Evolutionary conservation across 176 grass and related monocot species (phyloP), one percentile per base, ranked within the genome.

Genomic region (Microstegium vimineum): DNA sequence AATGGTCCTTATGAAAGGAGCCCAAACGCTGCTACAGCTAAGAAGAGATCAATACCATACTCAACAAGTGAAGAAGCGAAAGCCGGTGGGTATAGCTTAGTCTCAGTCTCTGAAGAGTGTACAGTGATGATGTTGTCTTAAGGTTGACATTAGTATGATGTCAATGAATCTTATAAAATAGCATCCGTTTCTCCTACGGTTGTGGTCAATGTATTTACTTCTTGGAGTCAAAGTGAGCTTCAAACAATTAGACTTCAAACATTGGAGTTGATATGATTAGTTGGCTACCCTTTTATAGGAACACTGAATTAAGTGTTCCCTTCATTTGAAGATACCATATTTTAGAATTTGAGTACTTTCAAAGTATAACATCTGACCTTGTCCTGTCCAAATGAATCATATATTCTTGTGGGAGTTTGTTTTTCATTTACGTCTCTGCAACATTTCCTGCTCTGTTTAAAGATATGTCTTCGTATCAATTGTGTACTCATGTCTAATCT

Each of bases 51-150:
- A 31, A 77, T 89, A 77, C 52, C 25, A 7, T 85, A 85, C 85
- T 90, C 88, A 83, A 82, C 88, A 38, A 87, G 86, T 83, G 86
- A 97, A 69, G 89, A 93, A 46, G 84, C 63, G 62, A 91, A 97
- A 97, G 68, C 77, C 22, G 91, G 94, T 93, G 70, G 25, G 83
- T 90, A 61, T 20, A 60, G 10, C 37, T 66, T 68, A 57, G 75
- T 78, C 75, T 69, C 72, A 54, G 40, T 33, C 65, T 14, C 25
- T 74, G 26, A 52, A 81, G 43, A 87, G 4, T 43, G 64, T 81
- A n/a, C 52, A 10, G 15, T 74, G 30, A 4, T 31, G 16, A 74
- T 63, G 57, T 5, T 66, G 2, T 54, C 62, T 71, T 57, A 16
- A 4, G 46, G 11, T 41, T 42, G 10, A 10, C 34, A 69, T 67